A percentile compares a stretch with the other conserved stretches of the same genome.
Conservation (phyloP, 2,329 filamentous ascomycete genomes). For the Claviceps pazoutovae region DNA sequence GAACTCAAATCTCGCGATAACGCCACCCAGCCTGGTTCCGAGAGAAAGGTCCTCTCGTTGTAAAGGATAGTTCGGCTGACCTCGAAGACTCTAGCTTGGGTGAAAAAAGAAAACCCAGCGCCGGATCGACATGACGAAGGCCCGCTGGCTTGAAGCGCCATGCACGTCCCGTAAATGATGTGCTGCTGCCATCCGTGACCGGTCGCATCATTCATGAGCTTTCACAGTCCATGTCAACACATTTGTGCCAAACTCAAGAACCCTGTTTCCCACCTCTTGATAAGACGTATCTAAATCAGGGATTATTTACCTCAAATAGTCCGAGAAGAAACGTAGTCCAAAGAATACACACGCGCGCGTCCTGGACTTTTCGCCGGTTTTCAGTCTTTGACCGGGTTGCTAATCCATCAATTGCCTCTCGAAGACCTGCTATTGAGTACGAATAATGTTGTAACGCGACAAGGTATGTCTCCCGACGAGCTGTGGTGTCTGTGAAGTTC, state of each 20-base stretch:
- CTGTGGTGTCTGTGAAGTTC: background rate
- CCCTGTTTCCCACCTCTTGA: background rate
- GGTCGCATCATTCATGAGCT: conserved; percentile 5
- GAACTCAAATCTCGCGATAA: conserved; percentile 1
- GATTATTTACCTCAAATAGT: conserved; percentile 17
- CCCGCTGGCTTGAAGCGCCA: conserved; percentile 3
- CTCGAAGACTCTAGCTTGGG: conserved; percentile 15
- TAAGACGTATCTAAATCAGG: no score
- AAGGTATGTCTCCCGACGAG: background rate
- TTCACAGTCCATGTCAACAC: background rate
- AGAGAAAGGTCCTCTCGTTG: conserved; percentile 12
- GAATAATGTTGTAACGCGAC: conserved; percentile 14
- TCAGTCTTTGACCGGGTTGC: background rate
- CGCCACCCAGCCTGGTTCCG: conserved; percentile 11
- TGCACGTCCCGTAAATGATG: conserved; percentile 5
- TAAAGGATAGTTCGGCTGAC: conserved; percentile 19
- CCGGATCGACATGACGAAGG: conserved; percentile 1
- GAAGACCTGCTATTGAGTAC: conserved; percentile 12
- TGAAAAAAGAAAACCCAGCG: conserved; percentile 6
- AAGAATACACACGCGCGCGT: conserved; percentile 9
- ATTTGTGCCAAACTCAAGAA: no score
- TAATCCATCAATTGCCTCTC: conserved; percentile 8
- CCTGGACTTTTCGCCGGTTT: background rate
- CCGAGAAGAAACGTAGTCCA: conserved; percentile 22
- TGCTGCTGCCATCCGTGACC: conserved; percentile 6